phyloP scores from a whole-genome alignment of 2,329 filamentous ascomycete species.

The Penicillium olsonii region DNA sequence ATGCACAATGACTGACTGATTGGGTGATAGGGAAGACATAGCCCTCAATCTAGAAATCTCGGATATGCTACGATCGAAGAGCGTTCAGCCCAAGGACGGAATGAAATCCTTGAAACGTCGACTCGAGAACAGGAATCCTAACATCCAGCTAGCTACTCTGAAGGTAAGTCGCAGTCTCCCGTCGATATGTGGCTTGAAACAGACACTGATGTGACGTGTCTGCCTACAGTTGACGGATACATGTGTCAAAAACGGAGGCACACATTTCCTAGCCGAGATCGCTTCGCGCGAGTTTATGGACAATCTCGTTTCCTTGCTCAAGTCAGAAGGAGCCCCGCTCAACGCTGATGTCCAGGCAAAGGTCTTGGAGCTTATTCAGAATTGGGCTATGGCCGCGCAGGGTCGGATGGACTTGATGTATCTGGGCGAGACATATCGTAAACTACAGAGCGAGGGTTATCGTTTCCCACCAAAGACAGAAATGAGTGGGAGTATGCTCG shows the following conservation, averaged over 20 bases:
- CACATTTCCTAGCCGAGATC: constrained; percentile 92
- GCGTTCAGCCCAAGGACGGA: constrained; percentile 93
- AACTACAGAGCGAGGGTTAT: constrained; percentile 80
- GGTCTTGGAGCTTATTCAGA: constrained; percentile 90
- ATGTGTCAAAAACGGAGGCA: constrained; percentile 96
- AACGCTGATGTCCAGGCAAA: constrained; percentile 85
- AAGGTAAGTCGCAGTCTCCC: constrained; percentile 71
- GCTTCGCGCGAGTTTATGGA: constrained; percentile 98
- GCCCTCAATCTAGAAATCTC: constrained; percentile 97
- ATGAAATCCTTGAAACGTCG: constrained; percentile 95
- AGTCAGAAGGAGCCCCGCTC: constrained; percentile 72
- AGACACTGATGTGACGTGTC: constrained; percentile 52
- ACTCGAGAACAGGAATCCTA: constrained; percentile 97
- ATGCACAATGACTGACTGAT: constrained; percentile 8
- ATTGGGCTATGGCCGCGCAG: constrained; percentile 88
- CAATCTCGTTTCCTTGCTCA: constrained; percentile 86
- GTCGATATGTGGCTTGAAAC: constrained; percentile 62
- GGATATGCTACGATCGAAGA: constrained; percentile 95
- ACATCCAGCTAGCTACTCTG: constrained; percentile 90
- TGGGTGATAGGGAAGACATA: constrained; percentile 76
- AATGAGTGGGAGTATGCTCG: constrained; percentile 95
- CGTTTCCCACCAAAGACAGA: constrained; percentile 83
- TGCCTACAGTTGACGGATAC: constrained; percentile 81
- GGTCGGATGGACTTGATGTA: constrained; percentile 80
- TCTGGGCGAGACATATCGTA: constrained; percentile 82